phyloP scores from a whole-genome alignment of 2,329 filamentous ascomycete genomes.

The Diplodia corticola region DNA sequence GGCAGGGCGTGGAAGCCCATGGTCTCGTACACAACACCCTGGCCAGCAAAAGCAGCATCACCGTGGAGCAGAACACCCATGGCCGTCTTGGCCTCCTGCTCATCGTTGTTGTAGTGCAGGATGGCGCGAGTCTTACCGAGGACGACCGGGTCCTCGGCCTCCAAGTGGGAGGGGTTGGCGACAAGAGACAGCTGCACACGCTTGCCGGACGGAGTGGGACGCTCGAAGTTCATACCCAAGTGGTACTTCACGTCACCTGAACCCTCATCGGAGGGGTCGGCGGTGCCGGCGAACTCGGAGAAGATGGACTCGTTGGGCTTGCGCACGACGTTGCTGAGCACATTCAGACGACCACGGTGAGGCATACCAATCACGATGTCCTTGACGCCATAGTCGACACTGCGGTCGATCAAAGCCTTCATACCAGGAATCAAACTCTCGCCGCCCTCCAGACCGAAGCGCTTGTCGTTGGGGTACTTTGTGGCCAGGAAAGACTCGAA shows the following conservation, averaged over 20 bases:
- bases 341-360: slow-evolving; percentile 95
- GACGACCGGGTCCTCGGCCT: slow-evolving; percentile 97
- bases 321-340: slow-evolving; percentile 95
- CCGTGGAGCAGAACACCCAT: slow-evolving; percentile 97
- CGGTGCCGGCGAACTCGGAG: slow-evolving; percentile 90
- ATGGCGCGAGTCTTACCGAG: slow-evolving; percentile 97
- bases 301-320: slow-evolving; percentile 99
- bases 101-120: slow-evolving; percentile 98
- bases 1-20: slow-evolving; percentile 96
- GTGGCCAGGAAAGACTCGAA: slow-evolving; percentile 95
- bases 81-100: slow-evolving; percentile 81
- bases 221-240: slow-evolving; percentile 99
- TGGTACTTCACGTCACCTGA: slow-evolving; percentile 99
- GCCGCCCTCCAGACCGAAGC: slow-evolving; percentile 96
- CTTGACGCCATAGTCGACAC: slow-evolving; percentile 97
- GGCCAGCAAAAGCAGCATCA: slow-evolving; percentile 93
- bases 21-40: slow-evolving; percentile 97
- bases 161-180: slow-evolving; percentile 96
- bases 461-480: slow-evolving; percentile 99
- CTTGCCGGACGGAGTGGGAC: slow-evolving; percentile 95
- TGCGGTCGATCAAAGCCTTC: slow-evolving; percentile 98
- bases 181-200: slow-evolving; percentile 98
- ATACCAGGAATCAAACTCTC: slow-evolving; percentile 97
- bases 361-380: slow-evolving; percentile 99
- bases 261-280: slow-evolving; percentile 87